Percentiles rank a stretch among this genome's conserved stretches.
phyloP scores from a whole-genome alignment of 352 stramenopile genomes.

The Elongisporangium anandrum region DNA sequence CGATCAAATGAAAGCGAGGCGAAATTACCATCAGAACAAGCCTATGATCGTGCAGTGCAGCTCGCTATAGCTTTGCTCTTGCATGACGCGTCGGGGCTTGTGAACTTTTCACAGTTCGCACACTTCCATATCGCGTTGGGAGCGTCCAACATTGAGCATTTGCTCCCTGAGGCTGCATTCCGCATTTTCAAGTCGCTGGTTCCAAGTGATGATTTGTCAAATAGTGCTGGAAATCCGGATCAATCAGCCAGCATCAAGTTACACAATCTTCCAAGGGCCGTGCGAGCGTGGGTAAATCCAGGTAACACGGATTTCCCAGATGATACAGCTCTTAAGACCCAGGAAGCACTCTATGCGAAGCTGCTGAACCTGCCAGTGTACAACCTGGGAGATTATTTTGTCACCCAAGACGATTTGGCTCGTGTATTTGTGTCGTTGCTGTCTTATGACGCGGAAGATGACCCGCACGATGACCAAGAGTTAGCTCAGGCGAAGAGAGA shows the following conservation, averaged over 20 bases:
- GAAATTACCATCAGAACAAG: slow-evolving; percentile 14
- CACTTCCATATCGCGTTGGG: slow-evolving; percentile 84
- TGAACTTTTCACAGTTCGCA: slow-evolving; percentile 88
- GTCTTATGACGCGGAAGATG: slow-evolving; percentile 13
- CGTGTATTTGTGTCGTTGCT: slow-evolving; percentile 41
- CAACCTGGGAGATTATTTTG: slow-evolving; percentile 33
- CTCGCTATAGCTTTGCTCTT: slow-evolving; percentile 68
- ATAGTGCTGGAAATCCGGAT: slow-evolving; percentile 4
- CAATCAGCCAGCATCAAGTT: slow-evolving; percentile 45
- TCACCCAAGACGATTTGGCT: slow-evolving; percentile 70
- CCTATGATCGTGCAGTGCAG: slow-evolving; percentile 51
- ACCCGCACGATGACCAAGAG: slow-evolving; percentile 11
- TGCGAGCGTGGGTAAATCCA: slow-evolving; percentile 28
- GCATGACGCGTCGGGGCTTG: slow-evolving; percentile 61
- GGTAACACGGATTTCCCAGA: not conserved
- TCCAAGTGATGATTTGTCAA: not conserved
- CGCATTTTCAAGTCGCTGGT: slow-evolving; percentile 57
- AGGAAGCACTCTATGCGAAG: not conserved
- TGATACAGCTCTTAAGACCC: not conserved
- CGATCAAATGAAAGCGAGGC: slow-evolving; percentile 10
- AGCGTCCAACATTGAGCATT: slow-evolving; percentile 61
- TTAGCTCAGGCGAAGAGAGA: slow-evolving; percentile 23
- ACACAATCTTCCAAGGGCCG: slow-evolving; percentile 33
- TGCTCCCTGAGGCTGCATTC: slow-evolving; percentile 73
- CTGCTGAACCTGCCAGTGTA: slow-evolving; percentile 45